Evolutionary conservation across 768 basidiomycete genomes (phyloP).

Genomic region (Suillus ampliporus): DNA sequence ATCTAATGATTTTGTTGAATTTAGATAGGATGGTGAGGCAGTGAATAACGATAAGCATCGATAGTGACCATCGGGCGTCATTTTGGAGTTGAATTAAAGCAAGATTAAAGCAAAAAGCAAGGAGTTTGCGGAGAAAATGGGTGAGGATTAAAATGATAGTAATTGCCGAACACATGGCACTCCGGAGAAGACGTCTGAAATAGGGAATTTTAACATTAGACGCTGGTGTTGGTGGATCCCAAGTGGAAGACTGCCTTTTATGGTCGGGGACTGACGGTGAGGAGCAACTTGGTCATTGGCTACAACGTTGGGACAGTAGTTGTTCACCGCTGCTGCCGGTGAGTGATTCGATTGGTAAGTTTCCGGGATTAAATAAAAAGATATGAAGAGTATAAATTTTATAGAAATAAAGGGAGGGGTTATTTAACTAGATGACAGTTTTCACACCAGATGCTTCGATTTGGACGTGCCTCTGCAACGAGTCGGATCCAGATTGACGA

Average conservation of each 20-base stretch:
- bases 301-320: neutral
- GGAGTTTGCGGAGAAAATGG: neutral
- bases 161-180: neutral
- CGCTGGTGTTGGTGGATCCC: constrained; percentile 12
- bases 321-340: neutral
- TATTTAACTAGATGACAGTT: too few species aligned
- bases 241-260: constrained; percentile 8
- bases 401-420: too few species aligned
- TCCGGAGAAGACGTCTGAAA: constrained; percentile 1
- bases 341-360: constrained; percentile 11
- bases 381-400: neutral
- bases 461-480: constrained; percentile 12
- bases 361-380: neutral
- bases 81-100: too few species aligned
- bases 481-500: constrained; percentile 20
- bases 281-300: neutral
- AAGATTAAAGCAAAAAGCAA: too few species aligned
- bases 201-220: neutral
- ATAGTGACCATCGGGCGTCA: neutral
- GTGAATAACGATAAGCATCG: too few species aligned
- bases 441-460: constrained; percentile 2
- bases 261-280: constrained; percentile 6
- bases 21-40: neutral
- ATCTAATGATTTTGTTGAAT: neutral
- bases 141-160: neutral